Evolutionary conservation across 768 basidiomycete genomes (phyloP).

Genomic region (Trichaptum fuscoviolaceum): DNA sequence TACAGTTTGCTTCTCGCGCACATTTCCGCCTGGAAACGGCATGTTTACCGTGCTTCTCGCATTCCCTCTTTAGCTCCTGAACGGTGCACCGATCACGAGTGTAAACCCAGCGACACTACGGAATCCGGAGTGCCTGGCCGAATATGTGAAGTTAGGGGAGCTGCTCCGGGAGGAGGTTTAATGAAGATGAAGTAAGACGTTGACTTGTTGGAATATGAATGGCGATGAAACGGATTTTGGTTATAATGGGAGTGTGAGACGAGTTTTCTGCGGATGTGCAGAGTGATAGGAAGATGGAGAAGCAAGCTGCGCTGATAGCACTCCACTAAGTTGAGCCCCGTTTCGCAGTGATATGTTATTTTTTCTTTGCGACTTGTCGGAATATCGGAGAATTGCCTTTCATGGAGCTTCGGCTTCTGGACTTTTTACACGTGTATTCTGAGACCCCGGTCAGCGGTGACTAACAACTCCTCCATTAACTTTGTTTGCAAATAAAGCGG

Average conservation of each 20-base stretch:
- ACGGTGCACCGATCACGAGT: slow-evolving; percentile 61
- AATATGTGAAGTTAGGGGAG: slow-evolving; percentile 53
- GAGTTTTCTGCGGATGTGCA: not conserved
- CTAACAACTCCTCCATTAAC: not conserved
- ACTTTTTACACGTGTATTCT: not conserved
- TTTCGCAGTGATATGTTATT: not conserved
- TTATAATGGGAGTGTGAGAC: not conserved
- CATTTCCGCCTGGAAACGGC: slow-evolving; percentile 10
- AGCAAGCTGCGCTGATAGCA: not conserved
- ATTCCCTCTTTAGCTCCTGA: slow-evolving; percentile 53
- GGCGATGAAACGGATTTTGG: not conserved
- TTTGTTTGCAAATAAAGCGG: not conserved
- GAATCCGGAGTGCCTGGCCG: slow-evolving; percentile 66
- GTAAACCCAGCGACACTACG: slow-evolving; percentile 69
- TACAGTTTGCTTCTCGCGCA: slow-evolving; percentile 9
- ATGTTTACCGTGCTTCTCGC: slow-evolving; percentile 15
- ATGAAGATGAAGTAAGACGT: slow-evolving; percentile 11
- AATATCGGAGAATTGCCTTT: not conserved
- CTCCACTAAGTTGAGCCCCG: not conserved
- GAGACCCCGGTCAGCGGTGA: not conserved
- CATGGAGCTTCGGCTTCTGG: not conserved
- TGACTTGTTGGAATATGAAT: not conserved
- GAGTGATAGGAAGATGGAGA: not conserved
- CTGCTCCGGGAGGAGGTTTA: slow-evolving; percentile 42
- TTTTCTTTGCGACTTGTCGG: not conserved